phyloP scores from a whole-genome alignment of 1,139 yeast species.

The Saccharomyces hybrid region DNA sequence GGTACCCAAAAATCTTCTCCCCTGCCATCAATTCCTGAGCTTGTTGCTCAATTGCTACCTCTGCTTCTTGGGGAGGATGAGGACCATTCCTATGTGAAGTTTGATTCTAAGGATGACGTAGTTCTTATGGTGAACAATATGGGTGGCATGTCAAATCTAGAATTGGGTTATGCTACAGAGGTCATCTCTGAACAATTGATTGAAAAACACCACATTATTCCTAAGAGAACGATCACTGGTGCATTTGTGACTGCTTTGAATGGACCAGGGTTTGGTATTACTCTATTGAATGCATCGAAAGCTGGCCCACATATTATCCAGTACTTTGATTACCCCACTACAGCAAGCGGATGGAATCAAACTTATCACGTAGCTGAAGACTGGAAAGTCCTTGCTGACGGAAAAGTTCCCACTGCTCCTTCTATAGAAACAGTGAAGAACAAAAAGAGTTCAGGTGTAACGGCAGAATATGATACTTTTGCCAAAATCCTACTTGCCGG shows the following conservation, averaged over 20 bases:
- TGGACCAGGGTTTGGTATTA: conserved; percentile 45
- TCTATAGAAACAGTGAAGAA: conserved; percentile 30
- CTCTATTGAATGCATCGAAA: conserved; percentile 40
- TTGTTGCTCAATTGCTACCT: conserved; percentile 36
- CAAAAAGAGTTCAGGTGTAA: conserved; percentile 32
- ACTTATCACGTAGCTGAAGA: conserved; percentile 27
- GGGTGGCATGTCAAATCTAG: conserved; percentile 46
- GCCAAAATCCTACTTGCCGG: conserved; percentile 34
- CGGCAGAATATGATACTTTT: conserved; percentile 33
- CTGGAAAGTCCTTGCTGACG: conserved; percentile 21
- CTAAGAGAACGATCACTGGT: conserved; percentile 40
- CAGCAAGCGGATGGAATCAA: conserved; percentile 63
- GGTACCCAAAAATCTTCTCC: conserved; percentile 38
- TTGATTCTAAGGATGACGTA: conserved; percentile 35
- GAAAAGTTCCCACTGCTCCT: conserved; percentile 35
- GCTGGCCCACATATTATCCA: conserved; percentile 34
- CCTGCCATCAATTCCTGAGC: conserved; percentile 39
- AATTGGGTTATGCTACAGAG: conserved; percentile 35
- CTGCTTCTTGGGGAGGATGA: conserved; percentile 37
- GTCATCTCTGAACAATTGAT: conserved; percentile 35
- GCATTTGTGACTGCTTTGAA: conserved; percentile 45
- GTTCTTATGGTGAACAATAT: conserved; percentile 44
- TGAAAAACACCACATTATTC: conserved; percentile 34
- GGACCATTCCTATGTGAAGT: conserved; percentile 39
- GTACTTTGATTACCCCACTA: conserved; percentile 53